Evolutionary conservation across 208 protist genomes (phyloP).

Genomic region (Trypanosoma rangeli): DNA sequence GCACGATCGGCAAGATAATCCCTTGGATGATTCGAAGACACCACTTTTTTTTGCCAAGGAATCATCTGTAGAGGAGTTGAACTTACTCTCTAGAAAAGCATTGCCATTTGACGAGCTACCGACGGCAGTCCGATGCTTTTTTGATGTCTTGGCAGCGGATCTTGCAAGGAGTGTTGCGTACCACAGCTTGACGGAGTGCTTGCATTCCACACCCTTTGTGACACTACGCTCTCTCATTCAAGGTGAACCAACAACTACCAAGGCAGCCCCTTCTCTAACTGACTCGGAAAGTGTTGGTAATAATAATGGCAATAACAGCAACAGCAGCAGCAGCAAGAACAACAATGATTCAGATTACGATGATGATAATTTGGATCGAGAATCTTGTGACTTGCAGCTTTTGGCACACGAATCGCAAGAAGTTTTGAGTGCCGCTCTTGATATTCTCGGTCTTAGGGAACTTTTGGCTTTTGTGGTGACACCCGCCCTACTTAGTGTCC

Average conservation of each 20-base stretch:
- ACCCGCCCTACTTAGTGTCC: constrained; percentile 62
- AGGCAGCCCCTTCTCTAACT: background rate
- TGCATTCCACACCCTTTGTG: constrained; percentile 20
- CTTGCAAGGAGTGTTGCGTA: constrained; percentile 15
- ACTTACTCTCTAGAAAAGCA: constrained; percentile 5
- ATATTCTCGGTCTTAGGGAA: constrained; percentile 36
- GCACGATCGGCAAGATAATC: background rate
- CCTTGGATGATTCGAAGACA: background rate
- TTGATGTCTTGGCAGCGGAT: constrained; percentile 18
- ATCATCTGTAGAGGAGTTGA: constrained; percentile 13
- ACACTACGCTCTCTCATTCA: constrained; percentile 12
- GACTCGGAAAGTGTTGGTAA: background rate
- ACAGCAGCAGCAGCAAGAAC: background rate
- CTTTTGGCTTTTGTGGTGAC: constrained; percentile 53
- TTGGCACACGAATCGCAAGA: constrained; percentile 19
- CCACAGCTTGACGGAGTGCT: constrained; percentile 17
- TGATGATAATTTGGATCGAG: constrained; percentile 13
- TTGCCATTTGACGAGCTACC: constrained; percentile 24
- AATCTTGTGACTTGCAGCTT: constrained; percentile 8
- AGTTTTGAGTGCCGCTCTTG: constrained; percentile 1
- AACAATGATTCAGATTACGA: background rate
- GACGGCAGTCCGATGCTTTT: constrained; percentile 10
- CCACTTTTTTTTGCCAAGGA: constrained; percentile 18
- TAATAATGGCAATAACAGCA: background rate
- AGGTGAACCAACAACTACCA: background rate